Evolutionary conservation across 352 stramenopile species (phyloP).

Genomic region (Phytophthora fragariaefolia): DNA sequence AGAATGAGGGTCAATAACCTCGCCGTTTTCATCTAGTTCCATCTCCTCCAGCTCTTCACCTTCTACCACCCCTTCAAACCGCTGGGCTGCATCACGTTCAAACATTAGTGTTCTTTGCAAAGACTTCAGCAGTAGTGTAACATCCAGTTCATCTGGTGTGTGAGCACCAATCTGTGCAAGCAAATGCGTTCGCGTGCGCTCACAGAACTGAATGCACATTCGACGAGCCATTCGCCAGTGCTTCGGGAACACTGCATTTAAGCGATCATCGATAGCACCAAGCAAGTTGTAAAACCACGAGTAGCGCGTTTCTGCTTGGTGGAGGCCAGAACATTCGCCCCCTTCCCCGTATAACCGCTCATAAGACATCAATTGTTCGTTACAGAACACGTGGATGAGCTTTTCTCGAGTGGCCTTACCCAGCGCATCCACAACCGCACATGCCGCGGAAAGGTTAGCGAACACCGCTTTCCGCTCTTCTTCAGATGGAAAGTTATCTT

Average conservation of each 20-base stretch:
- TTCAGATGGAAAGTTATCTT: slow-evolving; percentile 76
- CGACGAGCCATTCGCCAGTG: slow-evolving; percentile 96
- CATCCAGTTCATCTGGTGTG: slow-evolving; percentile 78
- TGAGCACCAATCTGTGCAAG: slow-evolving; percentile 69
- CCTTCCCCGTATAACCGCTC: slow-evolving; percentile 68
- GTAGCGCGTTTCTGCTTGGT: slow-evolving; percentile 76
- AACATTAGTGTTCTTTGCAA: slow-evolving; percentile 83
- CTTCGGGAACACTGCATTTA: slow-evolving; percentile 94
- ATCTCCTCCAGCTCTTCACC: slow-evolving; percentile 59
- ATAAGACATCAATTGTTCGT: slow-evolving; percentile 69
- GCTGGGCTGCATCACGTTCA: slow-evolving; percentile 71
- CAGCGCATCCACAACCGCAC: slow-evolving; percentile 72
- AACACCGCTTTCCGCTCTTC: slow-evolving; percentile 73
- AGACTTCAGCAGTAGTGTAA: slow-evolving; percentile 72
- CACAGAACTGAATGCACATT: slow-evolving; percentile 94
- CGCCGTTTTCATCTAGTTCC: slow-evolving; percentile 75
- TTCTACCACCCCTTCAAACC: slow-evolving; percentile 66
- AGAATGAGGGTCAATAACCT: slow-evolving; percentile 76
- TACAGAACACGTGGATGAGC: slow-evolving; percentile 75
- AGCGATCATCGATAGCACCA: slow-evolving; percentile 75
- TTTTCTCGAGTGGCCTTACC: slow-evolving; percentile 73
- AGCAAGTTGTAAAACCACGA: slow-evolving; percentile 86
- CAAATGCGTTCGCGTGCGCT: slow-evolving; percentile 80
- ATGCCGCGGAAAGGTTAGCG: slow-evolving; percentile 70
- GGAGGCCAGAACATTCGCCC: slow-evolving; percentile 58